Conservation (phyloP, 2,329 filamentous ascomycete species). For the Colletotrichum orchidophilum region DNA sequence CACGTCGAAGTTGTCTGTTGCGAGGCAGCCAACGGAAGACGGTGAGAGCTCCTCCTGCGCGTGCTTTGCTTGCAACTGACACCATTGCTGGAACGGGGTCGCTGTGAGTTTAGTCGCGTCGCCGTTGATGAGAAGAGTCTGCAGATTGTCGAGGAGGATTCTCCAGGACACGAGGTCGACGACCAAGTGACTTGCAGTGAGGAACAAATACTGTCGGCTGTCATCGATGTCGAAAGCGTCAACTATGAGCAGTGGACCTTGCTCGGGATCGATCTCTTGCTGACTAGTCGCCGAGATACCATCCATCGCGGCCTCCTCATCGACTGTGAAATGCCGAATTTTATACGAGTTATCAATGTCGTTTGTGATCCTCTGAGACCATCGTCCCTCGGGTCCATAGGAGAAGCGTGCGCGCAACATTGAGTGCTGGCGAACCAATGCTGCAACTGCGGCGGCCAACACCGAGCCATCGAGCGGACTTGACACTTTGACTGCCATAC, state of each 20-base stretch:
- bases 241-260: constrained; percentile 35
- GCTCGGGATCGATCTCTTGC: not conserved
- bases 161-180: constrained; percentile 58
- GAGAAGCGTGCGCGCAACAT: constrained; percentile 24
- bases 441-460: not conserved
- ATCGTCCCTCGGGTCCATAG: not conserved
- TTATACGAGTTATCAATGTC: not conserved
- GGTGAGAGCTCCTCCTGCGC: not conserved
- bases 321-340: not conserved
- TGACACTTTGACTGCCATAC: not conserved
- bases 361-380: constrained; percentile 6
- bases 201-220: constrained; percentile 39
- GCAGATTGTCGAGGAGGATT: constrained; percentile 52
- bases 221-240: constrained; percentile 27
- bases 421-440: constrained; percentile 10
- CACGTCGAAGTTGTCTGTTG: constrained; percentile 34
- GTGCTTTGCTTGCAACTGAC: not conserved
- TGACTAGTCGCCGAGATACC: not conserved
- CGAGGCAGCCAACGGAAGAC: constrained; percentile 18
- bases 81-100: not conserved
- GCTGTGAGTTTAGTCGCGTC: not conserved
- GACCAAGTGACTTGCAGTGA: constrained; percentile 48
- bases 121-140: constrained; percentile 37
- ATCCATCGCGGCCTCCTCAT: not conserved
- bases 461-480: not conserved